A percentile compares a stretch with the other conserved stretches of the same genome.
These are phyloP conservation scores for Lactarius psammicola DNA, from an alignment of 768 basidiomycete genomes.

Conservation along the genomic window DNA sequence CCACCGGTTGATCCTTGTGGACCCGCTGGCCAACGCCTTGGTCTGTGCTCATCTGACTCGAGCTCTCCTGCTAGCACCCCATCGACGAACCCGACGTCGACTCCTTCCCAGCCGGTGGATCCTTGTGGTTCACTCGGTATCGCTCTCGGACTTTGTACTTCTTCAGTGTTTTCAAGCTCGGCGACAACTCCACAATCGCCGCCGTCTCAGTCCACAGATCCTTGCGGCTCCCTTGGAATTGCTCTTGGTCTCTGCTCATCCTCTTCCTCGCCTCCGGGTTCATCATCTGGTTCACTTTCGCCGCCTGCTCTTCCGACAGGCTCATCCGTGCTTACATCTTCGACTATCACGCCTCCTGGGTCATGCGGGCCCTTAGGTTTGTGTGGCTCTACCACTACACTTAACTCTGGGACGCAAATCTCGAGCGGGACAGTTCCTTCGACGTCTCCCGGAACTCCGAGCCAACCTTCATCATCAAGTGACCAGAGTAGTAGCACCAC, in stretches of 20 bases:
- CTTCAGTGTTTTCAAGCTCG: not conserved
- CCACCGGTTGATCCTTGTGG: conserved; percentile 15
- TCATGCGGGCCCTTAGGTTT: conserved; percentile 10
- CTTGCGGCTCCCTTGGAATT: not conserved
- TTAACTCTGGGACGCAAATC: not conserved
- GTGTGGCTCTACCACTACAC: not conserved
- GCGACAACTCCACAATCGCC: not conserved
- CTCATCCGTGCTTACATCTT: conserved; percentile 7
- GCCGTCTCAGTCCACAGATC: not conserved
- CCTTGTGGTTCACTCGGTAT: conserved; percentile 1
- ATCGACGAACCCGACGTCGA: not conserved
- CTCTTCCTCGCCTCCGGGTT: conserved; percentile 40
- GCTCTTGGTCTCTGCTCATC: not conserved
- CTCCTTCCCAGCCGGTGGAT: not conserved
- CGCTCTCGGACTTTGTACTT: not conserved
- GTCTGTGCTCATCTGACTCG: conserved; percentile 18
- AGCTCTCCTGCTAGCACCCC: conserved; percentile 3
- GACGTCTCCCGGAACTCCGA: not conserved
- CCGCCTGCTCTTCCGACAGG: too few species aligned
- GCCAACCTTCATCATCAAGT: not conserved
- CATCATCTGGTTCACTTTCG: conserved; percentile 28
- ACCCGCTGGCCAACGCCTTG: conserved; percentile 31
- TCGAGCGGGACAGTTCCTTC: not conserved
- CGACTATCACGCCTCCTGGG: conserved; percentile 11
- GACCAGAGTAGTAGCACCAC: not conserved